Percentiles rank a stretch among this genome's conserved stretches.
Conservation (phyloP, 768 basidiomycete genomes). For the Tulasnella sp. region DNA sequence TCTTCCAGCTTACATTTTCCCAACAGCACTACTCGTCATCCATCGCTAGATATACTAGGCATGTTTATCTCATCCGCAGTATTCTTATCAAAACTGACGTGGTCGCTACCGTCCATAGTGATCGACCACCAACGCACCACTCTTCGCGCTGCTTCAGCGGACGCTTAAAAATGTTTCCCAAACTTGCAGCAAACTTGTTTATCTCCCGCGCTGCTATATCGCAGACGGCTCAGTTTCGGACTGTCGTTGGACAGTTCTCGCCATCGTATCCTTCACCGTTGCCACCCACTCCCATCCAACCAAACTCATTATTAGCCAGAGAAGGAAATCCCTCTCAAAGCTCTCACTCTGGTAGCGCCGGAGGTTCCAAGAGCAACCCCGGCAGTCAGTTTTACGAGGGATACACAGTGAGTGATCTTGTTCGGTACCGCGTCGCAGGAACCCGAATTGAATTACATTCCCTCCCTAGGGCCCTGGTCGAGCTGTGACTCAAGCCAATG, state of each 20-base stretch:
- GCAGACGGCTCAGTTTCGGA: conserved; percentile 46
- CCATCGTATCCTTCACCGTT: conserved; percentile 24
- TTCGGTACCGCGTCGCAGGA: conserved; percentile 5
- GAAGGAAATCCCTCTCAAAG: conserved; percentile 33
- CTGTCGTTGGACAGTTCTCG: conserved; percentile 53
- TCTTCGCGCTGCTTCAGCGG: too few species aligned
- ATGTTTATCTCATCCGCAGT: too few species aligned
- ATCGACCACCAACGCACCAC: not conserved
- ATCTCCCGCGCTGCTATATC: conserved; percentile 64
- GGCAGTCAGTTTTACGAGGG: conserved; percentile 59
- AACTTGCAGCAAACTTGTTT: conserved; percentile 65
- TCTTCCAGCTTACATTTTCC: too few species aligned
- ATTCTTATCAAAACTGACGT: not conserved
- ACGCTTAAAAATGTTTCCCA: conserved; percentile 88
- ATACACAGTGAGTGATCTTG: conserved; percentile 41
- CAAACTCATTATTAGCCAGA: conserved; percentile 24
- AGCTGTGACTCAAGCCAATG: conserved; percentile 58
- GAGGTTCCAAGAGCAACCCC: conserved; percentile 57
- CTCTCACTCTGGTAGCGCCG: conserved; percentile 43
- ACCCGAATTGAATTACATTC: not conserved
- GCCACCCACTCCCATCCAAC: conserved; percentile 31
- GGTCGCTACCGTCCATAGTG: not conserved
- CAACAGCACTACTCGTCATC: too few species aligned
- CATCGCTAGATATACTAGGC: too few species aligned
- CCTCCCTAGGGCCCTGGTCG: conserved; percentile 47